Base-by-base conservation (phyloP, 2,329 filamentous ascomycete genomes). In the Venturia asperata region DNA sequence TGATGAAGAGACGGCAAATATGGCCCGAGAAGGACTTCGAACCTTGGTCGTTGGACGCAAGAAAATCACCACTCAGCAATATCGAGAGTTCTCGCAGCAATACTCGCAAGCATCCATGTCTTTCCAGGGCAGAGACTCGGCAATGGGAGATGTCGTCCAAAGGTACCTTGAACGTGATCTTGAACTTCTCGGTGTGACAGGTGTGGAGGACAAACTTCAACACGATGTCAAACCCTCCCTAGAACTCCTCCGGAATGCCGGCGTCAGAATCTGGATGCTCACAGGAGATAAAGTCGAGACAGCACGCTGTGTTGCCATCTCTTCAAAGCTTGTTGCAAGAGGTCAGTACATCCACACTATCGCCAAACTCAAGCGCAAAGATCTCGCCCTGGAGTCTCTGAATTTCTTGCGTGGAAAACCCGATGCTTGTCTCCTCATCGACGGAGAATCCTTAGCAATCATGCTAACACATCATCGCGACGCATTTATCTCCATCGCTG, bases 261-360 rank as follows among this genome's bases (percentile, higher is more conserved):
- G 94, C 34, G 94, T 99, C 78, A 97, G 97, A 76, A 97, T 99
- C 62, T 99, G 94, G 94, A 99, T 99, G 94, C 81, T 99, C 74
- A 99, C 94, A 0, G 94, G 94, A 60, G 94, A 99, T 81, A 99
- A 99, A 77, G 91, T 99, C 2, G 94, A 99, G 77, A 99, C 94
- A 17, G 94, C 94, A 19, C 87, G 94, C 43, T 99, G 94, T 76
- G 93, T 99, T 15, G 95, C 94, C 1, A 89, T 99, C 55, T 95
- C 90, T 72, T 92, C 93, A 39, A 97, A 97, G 75, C 83, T 99
- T 7, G 94, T 99, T 17, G 89, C 92, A 4, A 83, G 94, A 67
- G 93, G 93, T 1, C 95, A 99, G 77, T 94, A 93, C 74, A 96
- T 99, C 68, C 92, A 97, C 77, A 97, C 93, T 0, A 89, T 99